Conservation (phyloP, 1,139 yeast genomes). For the Taphrina pruni region DNA sequence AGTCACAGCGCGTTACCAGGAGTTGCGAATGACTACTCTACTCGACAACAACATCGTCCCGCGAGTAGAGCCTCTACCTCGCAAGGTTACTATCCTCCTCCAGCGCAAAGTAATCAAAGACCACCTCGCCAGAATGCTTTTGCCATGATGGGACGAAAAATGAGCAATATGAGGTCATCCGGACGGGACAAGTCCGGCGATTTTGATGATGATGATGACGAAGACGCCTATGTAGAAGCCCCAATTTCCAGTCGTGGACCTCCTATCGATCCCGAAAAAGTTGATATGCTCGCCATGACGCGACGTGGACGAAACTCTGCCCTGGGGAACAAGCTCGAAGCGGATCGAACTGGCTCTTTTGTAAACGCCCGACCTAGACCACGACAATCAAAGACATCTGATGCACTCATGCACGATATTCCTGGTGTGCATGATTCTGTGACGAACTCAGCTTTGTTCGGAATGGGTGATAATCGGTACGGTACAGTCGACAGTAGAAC, state of each 20-base stretch:
- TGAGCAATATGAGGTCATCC: slow-evolving; percentile 33
- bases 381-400: slow-evolving; percentile 8
- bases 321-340: background rate
- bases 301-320: slow-evolving; percentile 25
- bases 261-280: slow-evolving; percentile 39
- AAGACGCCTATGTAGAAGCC: slow-evolving; percentile 21
- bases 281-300: slow-evolving; percentile 43
- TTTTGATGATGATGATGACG: slow-evolving; percentile 39
- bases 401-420: slow-evolving; percentile 22
- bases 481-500: slow-evolving; percentile 36
- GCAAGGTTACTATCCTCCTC: slow-evolving; percentile 16
- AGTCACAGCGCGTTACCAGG: background rate
- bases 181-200: slow-evolving; percentile 17
- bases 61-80: slow-evolving; percentile 25
- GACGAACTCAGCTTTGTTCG: slow-evolving; percentile 28
- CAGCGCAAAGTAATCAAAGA: background rate
- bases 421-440: slow-evolving; percentile 32
- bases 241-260: slow-evolving; percentile 20
- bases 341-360: slow-evolving; percentile 7
- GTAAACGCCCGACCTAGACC: slow-evolving; percentile 24
- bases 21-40: background rate
- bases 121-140: slow-evolving; percentile 23
- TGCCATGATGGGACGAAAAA: slow-evolving; percentile 33
- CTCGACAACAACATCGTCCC: slow-evolving; percentile 13
- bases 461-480: slow-evolving; percentile 39